Evolutionary conservation across 2,329 filamentous ascomycete species (phyloP).

Genomic region (Cadophora sp.): DNA sequence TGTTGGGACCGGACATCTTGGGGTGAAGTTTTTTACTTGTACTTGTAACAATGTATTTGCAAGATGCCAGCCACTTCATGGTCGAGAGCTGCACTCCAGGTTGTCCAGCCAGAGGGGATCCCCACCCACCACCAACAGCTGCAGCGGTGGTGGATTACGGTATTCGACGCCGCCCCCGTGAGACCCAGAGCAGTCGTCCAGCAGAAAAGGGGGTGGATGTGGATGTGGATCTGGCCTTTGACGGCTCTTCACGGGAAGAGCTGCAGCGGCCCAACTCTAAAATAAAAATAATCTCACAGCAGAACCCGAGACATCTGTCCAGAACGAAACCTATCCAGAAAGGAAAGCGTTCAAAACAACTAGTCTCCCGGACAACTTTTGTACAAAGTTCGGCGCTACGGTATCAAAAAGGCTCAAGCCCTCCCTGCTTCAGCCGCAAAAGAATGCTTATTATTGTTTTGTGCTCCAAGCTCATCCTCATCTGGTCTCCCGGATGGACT

Average conservation of each 20-base stretch:
- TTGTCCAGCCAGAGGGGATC: conserved; percentile 6
- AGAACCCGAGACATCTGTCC: conserved; percentile 23
- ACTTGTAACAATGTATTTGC: background rate
- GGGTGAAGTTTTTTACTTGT: background rate
- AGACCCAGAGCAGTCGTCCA: conserved; percentile 18
- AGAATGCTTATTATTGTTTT: background rate
- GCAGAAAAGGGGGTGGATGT: conserved; percentile 16
- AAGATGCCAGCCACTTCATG: background rate
- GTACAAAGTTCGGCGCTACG: background rate
- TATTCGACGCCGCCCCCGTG: conserved; percentile 1
- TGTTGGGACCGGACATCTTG: background rate
- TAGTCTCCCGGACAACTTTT: background rate
- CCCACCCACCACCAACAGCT: conserved; percentile 12
- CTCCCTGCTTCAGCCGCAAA: conserved; percentile 10
- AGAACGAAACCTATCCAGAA: conserved; percentile 15
- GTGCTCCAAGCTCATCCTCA: conserved; percentile 7
- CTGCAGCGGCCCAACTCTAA: conserved; percentile 11
- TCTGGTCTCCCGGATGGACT: conserved; percentile 3
- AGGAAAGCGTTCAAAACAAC: background rate
- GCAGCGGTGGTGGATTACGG: conserved; percentile 6
- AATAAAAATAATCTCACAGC: background rate
- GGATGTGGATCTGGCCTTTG: background rate
- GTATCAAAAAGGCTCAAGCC: conserved; percentile 1
- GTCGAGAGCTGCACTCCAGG: conserved; percentile 16
- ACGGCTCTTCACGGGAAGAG: conserved; percentile 4